Percentiles rank a stretch among this genome's conserved stretches.
Evolutionary conservation across 441 rosid genomes (phyloP).

Genomic region (Pelargonium myrrhifolium): DNA sequence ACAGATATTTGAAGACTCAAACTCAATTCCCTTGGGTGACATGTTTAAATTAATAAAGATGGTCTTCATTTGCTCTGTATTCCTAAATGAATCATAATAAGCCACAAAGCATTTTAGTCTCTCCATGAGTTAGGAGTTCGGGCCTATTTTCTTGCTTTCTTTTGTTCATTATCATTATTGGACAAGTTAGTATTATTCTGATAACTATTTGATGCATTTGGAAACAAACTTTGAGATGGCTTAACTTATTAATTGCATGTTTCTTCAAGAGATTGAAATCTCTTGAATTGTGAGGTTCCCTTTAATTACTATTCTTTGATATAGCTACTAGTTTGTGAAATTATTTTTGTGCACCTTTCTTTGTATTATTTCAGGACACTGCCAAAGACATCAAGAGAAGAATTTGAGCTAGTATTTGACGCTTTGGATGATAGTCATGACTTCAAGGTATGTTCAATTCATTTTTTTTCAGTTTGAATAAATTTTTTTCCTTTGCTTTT

Average conservation of each 20-base stretch:
- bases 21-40: neutral
- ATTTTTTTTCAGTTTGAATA: slow-evolving; percentile 10
- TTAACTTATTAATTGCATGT: neutral
- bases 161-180: neutral
- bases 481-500: neutral
- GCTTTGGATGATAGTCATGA: slow-evolving; percentile 89
- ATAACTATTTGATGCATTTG: neutral
- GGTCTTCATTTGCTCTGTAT: neutral
- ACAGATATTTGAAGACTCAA: neutral
- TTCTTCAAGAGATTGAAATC: neutral
- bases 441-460: slow-evolving; percentile 58
- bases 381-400: slow-evolving; percentile 82
- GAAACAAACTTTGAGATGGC: neutral
- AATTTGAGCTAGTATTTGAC: slow-evolving; percentile 75
- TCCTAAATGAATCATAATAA: neutral
- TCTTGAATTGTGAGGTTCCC: neutral
- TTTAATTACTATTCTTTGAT: slow-evolving; percentile 6
- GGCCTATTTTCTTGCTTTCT: neutral
- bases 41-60: neutral
- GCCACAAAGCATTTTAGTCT: neutral
- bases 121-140: neutral
- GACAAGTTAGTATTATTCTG: neutral
- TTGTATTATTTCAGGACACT: slow-evolving; percentile 46
- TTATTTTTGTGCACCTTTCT: slow-evolving; percentile 12
- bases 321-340: slow-evolving; percentile 12